phyloP scores from a whole-genome alignment of 768 basidiomycete species.

The Leccinum obscurum region DNA sequence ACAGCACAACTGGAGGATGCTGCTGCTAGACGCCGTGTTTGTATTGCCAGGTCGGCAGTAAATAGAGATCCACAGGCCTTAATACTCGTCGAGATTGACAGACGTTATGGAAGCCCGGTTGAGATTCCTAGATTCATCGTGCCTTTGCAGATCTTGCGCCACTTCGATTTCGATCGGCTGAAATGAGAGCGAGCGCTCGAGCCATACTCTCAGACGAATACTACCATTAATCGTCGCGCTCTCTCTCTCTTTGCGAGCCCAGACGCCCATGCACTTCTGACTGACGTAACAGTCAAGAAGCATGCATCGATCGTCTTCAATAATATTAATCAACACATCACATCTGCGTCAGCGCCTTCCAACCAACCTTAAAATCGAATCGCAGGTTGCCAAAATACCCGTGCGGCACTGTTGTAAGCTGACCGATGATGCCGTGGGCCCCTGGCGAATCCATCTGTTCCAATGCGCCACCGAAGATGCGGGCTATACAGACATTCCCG shows the following conservation, averaged over 20 bases:
- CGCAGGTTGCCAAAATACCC: slow-evolving; percentile 4
- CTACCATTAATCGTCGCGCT: background rate
- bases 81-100: slow-evolving; percentile 25
- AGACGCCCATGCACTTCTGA: background rate
- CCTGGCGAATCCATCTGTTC: slow-evolving; percentile 15
- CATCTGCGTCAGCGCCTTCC: slow-evolving; percentile 13
- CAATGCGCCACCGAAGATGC: slow-evolving; percentile 17
- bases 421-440: slow-evolving; percentile 13
- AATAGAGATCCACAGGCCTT: slow-evolving; percentile 23
- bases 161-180: slow-evolving; percentile 20
- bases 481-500: slow-evolving; percentile 19
- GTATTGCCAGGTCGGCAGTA: slow-evolving; percentile 4
- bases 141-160: slow-evolving; percentile 22
- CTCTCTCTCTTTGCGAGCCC: slow-evolving; percentile 5
- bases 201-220: background rate
- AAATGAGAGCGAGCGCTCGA: slow-evolving; percentile 3
- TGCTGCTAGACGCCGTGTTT: slow-evolving; percentile 18
- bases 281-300: slow-evolving; percentile 11
- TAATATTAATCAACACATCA: slow-evolving; percentile 22
- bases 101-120: slow-evolving; percentile 16
- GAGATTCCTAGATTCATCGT: slow-evolving; percentile 23
- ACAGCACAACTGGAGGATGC: slow-evolving; percentile 9
- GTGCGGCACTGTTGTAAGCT: slow-evolving; percentile 7
- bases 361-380: slow-evolving; percentile 24
- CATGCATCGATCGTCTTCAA: slow-evolving; percentile 13